A percentile compares a stretch with the other conserved stretches of the same genome.
Evolutionary conservation across 2,329 filamentous ascomycete genomes (phyloP).

Genomic region (Zymoseptoria passerinii): DNA sequence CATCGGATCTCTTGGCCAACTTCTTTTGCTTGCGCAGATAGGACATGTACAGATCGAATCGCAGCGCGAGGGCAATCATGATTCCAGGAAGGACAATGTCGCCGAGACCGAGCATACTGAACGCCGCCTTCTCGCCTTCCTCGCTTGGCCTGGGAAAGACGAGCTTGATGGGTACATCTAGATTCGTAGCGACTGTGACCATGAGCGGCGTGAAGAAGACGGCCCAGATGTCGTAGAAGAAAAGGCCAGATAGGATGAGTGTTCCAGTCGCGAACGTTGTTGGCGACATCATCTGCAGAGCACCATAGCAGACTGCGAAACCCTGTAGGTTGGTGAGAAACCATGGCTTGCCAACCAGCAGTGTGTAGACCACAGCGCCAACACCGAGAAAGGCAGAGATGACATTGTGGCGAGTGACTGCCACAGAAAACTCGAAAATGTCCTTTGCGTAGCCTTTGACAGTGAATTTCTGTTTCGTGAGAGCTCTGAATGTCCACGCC

Average conservation of each 20-base stretch:
- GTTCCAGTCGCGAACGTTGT: slow-evolving; percentile 79
- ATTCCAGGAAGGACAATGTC: slow-evolving; percentile 91
- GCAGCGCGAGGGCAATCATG: slow-evolving; percentile 75
- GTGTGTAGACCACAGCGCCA: slow-evolving; percentile 55
- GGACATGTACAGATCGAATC: slow-evolving; percentile 83
- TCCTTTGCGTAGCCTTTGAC: slow-evolving; percentile 46
- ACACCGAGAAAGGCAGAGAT: slow-evolving; percentile 50
- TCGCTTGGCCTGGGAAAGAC: slow-evolving; percentile 61
- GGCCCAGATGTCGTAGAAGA: slow-evolving; percentile 92
- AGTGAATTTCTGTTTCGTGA: slow-evolving; percentile 44
- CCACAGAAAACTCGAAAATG: slow-evolving; percentile 37
- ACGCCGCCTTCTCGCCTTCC: slow-evolving; percentile 34
- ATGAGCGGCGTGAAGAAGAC: slow-evolving; percentile 84
- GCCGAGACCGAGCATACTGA: slow-evolving; percentile 81
- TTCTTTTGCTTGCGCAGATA: slow-evolving; percentile 61
- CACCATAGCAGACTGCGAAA: slow-evolving; percentile 76
- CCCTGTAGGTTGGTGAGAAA: slow-evolving; percentile 80
- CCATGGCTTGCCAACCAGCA: slow-evolving; percentile 52
- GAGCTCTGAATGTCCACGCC: slow-evolving; percentile 44
- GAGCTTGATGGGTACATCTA: slow-evolving; percentile 91
- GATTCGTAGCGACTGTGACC: slow-evolving; percentile 75
- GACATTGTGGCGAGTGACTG: slow-evolving; percentile 46
- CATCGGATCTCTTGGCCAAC: slow-evolving; percentile 33
- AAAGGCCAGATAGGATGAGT: slow-evolving; percentile 67
- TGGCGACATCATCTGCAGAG: slow-evolving; percentile 75